Evolutionary conservation across 257 asterid genomes (phyloP), one percentile per base, ranked within the genome.

Genomic region (Nemophila menziesii): DNA sequence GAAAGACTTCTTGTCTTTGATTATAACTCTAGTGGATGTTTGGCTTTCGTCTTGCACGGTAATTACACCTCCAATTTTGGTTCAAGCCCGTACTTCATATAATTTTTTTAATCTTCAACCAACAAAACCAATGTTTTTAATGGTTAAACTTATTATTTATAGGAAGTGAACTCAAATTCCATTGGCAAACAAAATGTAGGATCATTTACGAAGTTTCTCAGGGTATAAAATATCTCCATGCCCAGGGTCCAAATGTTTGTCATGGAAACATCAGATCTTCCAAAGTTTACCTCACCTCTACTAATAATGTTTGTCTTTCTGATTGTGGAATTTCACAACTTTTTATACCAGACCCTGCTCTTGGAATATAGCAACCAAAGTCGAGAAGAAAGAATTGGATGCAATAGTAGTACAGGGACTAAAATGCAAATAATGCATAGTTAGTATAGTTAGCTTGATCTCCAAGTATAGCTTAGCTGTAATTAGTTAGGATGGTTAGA

Each of bases 241-340:
- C 59, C 4, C 36, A 16, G 15, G 56, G 71, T 22, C 34, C 63
- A 10, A 16, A 48, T 39, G 6, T 52, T 41, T 57, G 52, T 40
- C 69, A 67, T 36, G 74, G 63, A 37, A 67, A 62, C 60, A 34
- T 67, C 19, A 58, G 55, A 17, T 67, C 70, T 16, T 44, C 65
- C 44, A 67, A 67, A 21, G 47, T 67, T 55, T 39, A 55, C 54
- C 43, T 67, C 39, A 46, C 50, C 15, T 13, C 39, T 22, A 20
- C 20, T 45, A 40, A 42, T 11, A 44, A 54, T 33, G 50, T 53
- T 12, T 47, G 36, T 10, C 39, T 67, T 2, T 52, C 69, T 7
- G 74, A 67, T 9, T 62, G 26, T 16, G 43, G 50, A 49, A 33
- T 62, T 5, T 16, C 37, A 5, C 52, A 43, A 17, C 44, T 57